Evolutionary conservation across 2,329 filamentous ascomycete species (phyloP), one percentile per base, ranked within the genome.

Genomic region (Aspergillus sp.): DNA sequence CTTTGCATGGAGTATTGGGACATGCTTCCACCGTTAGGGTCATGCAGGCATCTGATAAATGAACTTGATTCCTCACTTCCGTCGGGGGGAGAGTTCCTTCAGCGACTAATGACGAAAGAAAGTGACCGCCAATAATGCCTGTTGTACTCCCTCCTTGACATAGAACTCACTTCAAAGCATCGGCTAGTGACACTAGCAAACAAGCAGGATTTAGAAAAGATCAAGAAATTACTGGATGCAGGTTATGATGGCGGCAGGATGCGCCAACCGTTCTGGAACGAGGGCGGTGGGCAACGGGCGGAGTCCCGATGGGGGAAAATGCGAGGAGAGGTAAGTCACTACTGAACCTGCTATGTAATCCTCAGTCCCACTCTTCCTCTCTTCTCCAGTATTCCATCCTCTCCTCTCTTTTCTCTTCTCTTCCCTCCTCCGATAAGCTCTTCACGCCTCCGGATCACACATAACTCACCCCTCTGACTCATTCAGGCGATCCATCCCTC

Each of bases 1-100:
- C 7, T 29, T 29, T 29, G 25, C 25, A 10, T 9, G 25, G 25
- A 10, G 25, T 11, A 7, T 29, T 9, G 7, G 3, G 25, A 29
- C 25, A 29, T 29, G 25, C 25, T 10, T 29, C 25, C 25, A 29
- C 25, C 25, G 6, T 11, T 7, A 5, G 13, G 34, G 34, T 42
- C 40, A 17, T 42, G 40, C 40, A 42, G 17, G 17, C n/a, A 42
- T 42, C 40, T 42, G 40, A 42, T 42, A 42, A 42, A 42, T 42
- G 40, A 42, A 17, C 20, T 42, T 13, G 17, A 17, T 21, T 42
- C 40, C 40, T 42, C 40, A 13, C 6, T 17, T 21, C 19, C 40
- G 40, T 42, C 19, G 7, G 9, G 10, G 40, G 19, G 40, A 42
- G 40, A 9, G 14, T 21, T 42, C 21, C n/a, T 6, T 42, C 19